phyloP scores from a whole-genome alignment of 2,329 filamentous ascomycete species.

The Orbilia blumenaviensis region DNA sequence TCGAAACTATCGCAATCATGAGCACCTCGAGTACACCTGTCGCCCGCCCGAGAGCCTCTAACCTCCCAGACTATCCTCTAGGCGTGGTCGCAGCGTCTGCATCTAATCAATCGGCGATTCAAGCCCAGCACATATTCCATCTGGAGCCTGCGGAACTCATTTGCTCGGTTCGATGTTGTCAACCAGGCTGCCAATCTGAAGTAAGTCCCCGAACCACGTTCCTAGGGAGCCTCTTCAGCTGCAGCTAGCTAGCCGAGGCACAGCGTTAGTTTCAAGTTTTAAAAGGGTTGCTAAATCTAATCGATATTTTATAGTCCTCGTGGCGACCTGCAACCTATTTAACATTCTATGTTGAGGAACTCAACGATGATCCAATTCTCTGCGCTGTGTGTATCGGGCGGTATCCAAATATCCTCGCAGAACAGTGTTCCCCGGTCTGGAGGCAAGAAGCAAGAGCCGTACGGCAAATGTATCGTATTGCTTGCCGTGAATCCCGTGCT shows the following conservation, averaged over 20 bases:
- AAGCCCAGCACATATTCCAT: conserved; percentile 9
- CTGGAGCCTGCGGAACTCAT: conserved; percentile 26
- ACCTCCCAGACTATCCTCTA: conserved; percentile 27
- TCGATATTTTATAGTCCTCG: conserved; percentile 7
- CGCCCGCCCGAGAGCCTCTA: conserved; percentile 24
- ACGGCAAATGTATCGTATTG: conserved; percentile 47
- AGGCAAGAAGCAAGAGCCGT: background rate
- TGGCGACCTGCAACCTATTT: conserved; percentile 39
- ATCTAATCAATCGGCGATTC: background rate
- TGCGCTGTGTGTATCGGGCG: conserved; percentile 29
- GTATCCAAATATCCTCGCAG: conserved; percentile 40
- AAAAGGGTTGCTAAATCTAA: background rate
- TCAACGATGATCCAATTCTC: conserved; percentile 41
- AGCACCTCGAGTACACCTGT: conserved; percentile 20
- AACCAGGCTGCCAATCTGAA: conserved; percentile 20
- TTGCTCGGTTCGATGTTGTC: conserved; percentile 42
- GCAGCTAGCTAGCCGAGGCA: conserved; percentile 4
- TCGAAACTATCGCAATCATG: conserved; percentile 8
- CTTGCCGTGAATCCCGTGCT: conserved; percentile 38
- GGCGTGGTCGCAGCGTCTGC: conserved; percentile 5
- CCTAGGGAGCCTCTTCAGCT: conserved; percentile 2
- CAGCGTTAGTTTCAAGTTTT: background rate
- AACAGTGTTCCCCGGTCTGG: conserved; percentile 39
- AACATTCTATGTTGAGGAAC: conserved; percentile 41
- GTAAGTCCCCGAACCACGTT: conserved; percentile 11